phyloP scores from a whole-genome alignment of 2,329 filamentous ascomycete species.

The Sclerotinia nivalis region DNA sequence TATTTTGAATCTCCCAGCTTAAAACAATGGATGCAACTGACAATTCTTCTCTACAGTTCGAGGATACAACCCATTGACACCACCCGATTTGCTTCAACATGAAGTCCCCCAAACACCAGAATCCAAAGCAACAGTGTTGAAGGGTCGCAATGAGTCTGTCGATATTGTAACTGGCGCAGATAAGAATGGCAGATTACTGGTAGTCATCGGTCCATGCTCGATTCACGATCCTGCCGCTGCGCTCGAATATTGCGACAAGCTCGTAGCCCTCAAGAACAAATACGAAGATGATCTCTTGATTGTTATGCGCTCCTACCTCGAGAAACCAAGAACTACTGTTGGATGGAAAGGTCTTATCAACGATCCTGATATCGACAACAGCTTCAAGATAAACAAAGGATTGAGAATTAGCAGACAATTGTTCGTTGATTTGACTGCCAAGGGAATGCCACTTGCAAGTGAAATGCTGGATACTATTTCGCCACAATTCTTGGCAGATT shows the following conservation, averaged over 20 bases:
- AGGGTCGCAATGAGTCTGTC: slow-evolving; percentile 63
- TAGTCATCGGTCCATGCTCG: slow-evolving; percentile 93
- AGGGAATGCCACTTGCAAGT: slow-evolving; percentile 93
- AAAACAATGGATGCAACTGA: slow-evolving; percentile 15
- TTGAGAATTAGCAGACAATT: slow-evolving; percentile 82
- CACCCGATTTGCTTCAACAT: slow-evolving; percentile 92
- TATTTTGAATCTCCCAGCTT: neutral
- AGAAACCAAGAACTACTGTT: slow-evolving; percentile 96
- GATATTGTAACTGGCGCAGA: slow-evolving; percentile 69
- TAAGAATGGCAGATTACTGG: slow-evolving; percentile 58
- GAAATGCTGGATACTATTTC: slow-evolving; percentile 99
- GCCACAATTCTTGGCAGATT: slow-evolving; percentile 91
- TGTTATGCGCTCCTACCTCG: slow-evolving; percentile 96
- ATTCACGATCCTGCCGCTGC: slow-evolving; percentile 93
- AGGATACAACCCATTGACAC: slow-evolving; percentile 89
- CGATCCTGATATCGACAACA: slow-evolving; percentile 96
- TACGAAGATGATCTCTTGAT: slow-evolving; percentile 88
- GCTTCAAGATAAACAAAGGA: slow-evolving; percentile 99
- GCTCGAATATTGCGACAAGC: slow-evolving; percentile 85
- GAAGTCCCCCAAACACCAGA: slow-evolving; percentile 66
- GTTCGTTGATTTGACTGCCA: slow-evolving; percentile 87
- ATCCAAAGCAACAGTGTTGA: slow-evolving; percentile 55
- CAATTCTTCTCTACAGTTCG: neutral
- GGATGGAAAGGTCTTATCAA: slow-evolving; percentile 99
- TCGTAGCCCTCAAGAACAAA: slow-evolving; percentile 81